Evolutionary conservation across 352 stramenopile genomes (phyloP), one percentile per base, ranked within the genome.

Genomic region (Plasmopara muralis): DNA sequence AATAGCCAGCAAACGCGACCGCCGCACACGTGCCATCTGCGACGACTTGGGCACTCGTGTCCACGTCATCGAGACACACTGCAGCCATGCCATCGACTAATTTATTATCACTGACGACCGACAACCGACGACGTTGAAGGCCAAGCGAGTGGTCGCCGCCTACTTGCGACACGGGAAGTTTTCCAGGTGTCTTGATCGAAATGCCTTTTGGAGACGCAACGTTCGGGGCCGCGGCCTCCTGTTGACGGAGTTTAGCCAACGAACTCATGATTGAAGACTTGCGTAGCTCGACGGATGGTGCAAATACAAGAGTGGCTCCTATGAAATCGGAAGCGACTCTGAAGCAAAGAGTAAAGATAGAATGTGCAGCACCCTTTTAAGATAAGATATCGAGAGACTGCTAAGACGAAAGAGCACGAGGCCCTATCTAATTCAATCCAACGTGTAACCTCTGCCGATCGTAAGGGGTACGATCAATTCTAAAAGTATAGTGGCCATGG

Each of bases 131-230:
- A 12, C 77, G 75, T 53, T 88, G 78, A 15, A 88, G 50, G 7
- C 68, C 73, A 15, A 89, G 66, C 41, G 67, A 82, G 50, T 82
- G 72, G 62, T 87, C 74, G 13, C 56, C 70, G 18, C 47, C 42
- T 53, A 52, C 33, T 66, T 68, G 43, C 47, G 66, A 62, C 15
- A 53, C 52, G 2, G 72, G 72, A 29, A 74, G 64, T 34, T 72
- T 74, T 10, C 61, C 68, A 0, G 72, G 70, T 2, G 75, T 91
- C 60, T 91, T 91, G 39, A 74, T 75, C 10, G 77, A 85, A 53
- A 91, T 91, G 5, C 77, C 77, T 50, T 91, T 89, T 7, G 81
- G 81, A 4, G 81, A 91, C n/a, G 77, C 67, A 37, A 91, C 77
- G 68, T 89, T 87, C 30, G 72, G 54, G 9, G 72, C 71, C 28